These are phyloP conservation scores for Penicillium sp. DNA, from an alignment of 2,329 filamentous ascomycete genomes.

Conservation along the genomic window DNA sequence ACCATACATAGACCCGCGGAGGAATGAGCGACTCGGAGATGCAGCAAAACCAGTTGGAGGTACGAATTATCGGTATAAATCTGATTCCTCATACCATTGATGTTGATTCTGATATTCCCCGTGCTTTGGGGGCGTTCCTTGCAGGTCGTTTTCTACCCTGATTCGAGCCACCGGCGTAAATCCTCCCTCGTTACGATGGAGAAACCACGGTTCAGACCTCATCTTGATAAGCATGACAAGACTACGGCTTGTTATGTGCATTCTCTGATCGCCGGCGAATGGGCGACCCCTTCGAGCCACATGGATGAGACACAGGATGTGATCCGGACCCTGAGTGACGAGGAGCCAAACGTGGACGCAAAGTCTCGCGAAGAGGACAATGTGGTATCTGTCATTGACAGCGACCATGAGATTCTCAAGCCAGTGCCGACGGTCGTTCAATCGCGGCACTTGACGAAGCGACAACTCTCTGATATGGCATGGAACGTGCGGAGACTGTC, in stretches of 20 bases:
- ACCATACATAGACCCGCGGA: constrained; percentile 28
- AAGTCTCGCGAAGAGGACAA: constrained; percentile 25
- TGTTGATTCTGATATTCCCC: background rate
- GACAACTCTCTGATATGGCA: constrained; percentile 94
- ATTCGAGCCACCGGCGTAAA: constrained; percentile 57
- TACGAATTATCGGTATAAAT: constrained; percentile 14
- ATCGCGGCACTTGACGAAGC: constrained; percentile 86
- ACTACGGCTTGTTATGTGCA: constrained; percentile 64
- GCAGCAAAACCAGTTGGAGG: constrained; percentile 41
- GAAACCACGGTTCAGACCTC: constrained; percentile 40
- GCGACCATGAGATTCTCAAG: constrained; percentile 23
- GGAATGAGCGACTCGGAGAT: constrained; percentile 38
- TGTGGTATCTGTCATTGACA: constrained; percentile 27
- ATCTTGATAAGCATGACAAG: constrained; percentile 36
- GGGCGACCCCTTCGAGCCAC: constrained; percentile 23
- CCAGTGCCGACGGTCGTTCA: constrained; percentile 50
- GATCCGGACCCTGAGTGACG: constrained; percentile 21
- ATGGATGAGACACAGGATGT: constrained; percentile 14
- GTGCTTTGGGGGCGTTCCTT: background rate
- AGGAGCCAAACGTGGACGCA: constrained; percentile 19
- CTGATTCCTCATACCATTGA: background rate
- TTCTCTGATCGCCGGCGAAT: constrained; percentile 52
- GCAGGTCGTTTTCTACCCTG: constrained; percentile 60
- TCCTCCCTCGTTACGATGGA: constrained; percentile 58
- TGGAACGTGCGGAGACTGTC: constrained; percentile 91